Evolutionary conservation across 345 rosid species (phyloP).

Genomic region (Isatis tinctoria): DNA sequence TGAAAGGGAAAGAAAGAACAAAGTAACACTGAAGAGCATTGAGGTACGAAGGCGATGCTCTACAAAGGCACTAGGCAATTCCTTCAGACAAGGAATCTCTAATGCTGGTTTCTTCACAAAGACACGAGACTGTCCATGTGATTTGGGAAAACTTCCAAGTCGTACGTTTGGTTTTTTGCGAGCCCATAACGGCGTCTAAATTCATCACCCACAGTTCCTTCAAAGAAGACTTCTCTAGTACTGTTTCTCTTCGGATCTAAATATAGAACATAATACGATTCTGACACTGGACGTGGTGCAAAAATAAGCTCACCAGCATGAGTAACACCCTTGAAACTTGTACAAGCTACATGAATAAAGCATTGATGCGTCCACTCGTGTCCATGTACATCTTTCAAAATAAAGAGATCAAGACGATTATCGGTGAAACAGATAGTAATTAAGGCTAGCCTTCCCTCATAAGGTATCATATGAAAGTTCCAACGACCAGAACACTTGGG

Average conservation of each 20-base stretch:
- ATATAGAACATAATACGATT: background rate
- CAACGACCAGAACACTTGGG: fast-evolving
- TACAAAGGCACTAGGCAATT: background rate
- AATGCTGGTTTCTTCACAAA: background rate
- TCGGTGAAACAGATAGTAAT: fast-evolving
- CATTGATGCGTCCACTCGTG: background rate
- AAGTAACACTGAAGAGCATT: background rate
- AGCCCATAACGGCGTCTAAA: background rate
- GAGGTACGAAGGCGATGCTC: background rate
- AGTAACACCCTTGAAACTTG: background rate
- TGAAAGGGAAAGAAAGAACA: background rate
- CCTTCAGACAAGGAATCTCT: background rate
- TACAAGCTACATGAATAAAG: background rate
- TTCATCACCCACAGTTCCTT: background rate
- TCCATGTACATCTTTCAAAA: background rate
- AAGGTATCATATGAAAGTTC: background rate
- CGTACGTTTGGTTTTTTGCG: no score
- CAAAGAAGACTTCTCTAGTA: background rate
- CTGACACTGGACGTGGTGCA: background rate
- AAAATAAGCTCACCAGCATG: constrained; percentile 9
- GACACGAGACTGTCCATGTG: background rate
- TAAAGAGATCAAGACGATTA: background rate
- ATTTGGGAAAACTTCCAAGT: background rate
- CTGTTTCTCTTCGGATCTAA: background rate
- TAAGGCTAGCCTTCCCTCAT: constrained; percentile 3